Percentiles rank a stretch among this genome's conserved stretches.
Evolutionary conservation across 768 basidiomycete species (phyloP).

Genomic region (Boletus sensibilis): DNA sequence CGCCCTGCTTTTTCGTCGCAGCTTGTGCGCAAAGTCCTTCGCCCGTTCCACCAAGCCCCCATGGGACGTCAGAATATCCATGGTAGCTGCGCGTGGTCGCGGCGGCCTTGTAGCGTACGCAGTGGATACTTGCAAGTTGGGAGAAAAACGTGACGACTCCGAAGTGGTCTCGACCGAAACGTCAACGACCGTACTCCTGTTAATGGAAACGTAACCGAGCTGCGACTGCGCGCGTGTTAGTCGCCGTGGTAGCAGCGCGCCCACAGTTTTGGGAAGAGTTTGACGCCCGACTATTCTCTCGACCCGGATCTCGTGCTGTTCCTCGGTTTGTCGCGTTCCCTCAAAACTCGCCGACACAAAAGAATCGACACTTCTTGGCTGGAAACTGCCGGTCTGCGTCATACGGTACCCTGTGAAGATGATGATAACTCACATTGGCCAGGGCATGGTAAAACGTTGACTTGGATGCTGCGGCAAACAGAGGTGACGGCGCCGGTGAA

Average conservation of each 20-base stretch:
- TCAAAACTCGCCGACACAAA: constrained; percentile 39
- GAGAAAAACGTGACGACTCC: constrained; percentile 5
- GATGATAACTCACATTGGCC: constrained; percentile 36
- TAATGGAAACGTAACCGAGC: constrained; percentile 33
- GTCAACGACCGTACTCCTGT: constrained; percentile 41
- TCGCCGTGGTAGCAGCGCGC: constrained; percentile 45
- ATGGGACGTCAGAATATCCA: constrained; percentile 28
- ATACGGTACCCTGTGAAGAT: constrained; percentile 3
- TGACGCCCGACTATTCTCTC: constrained; percentile 45
- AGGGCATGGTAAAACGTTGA: constrained; percentile 49
- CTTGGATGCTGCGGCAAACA: constrained; percentile 42
- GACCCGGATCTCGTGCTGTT: constrained; percentile 49
- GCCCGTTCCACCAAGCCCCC: constrained; percentile 37
- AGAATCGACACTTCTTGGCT: constrained; percentile 48
- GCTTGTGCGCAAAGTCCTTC: constrained; percentile 42
- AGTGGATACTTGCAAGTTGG: constrained; percentile 13
- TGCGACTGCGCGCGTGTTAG: constrained; percentile 44
- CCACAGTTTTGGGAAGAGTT: constrained; percentile 43
- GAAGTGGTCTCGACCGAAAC: constrained; percentile 48
- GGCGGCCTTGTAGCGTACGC: constrained; percentile 26
- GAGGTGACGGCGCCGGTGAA: constrained; percentile 30
- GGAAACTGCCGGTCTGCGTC: constrained; percentile 12
- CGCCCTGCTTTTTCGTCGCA: constrained; percentile 40
- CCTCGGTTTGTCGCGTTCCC: constrained; percentile 39
- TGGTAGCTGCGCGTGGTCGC: constrained; percentile 37